Percentiles rank a stretch among this genome's conserved stretches.
These are phyloP conservation scores for Carex littledalei DNA, from an alignment of 176 grass and related monocot genomes.

Conservation along the genomic window DNA sequence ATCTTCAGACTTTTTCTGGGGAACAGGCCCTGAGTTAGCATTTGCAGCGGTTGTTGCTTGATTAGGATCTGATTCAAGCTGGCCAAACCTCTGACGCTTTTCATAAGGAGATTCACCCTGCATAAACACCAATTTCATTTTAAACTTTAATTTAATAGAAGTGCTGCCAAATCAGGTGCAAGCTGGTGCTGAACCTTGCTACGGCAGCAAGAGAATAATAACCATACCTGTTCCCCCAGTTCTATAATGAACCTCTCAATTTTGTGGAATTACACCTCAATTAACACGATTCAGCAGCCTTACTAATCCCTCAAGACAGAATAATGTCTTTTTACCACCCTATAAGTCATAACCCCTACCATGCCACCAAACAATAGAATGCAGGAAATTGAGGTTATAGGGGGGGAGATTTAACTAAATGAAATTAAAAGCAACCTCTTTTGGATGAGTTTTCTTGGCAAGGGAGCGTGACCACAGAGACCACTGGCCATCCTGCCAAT, in stretches of 20 bases:
- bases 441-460: constrained; percentile 44
- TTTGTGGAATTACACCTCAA: not conserved
- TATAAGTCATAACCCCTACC: not conserved
- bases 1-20: constrained; percentile 37
- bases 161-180: not conserved
- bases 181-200: not conserved
- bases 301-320: not conserved
- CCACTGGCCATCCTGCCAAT: constrained; percentile 92
- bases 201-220: not conserved
- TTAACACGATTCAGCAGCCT: not conserved
- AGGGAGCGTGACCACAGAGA: constrained; percentile 41
- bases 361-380: not conserved
- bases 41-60: constrained; percentile 27
- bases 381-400: constrained; percentile 11
- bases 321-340: not conserved
- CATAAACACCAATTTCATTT: not conserved
- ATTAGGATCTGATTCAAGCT: constrained; percentile 22
- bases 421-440: constrained; percentile 55
- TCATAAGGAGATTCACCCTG: constrained; percentile 86
- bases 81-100: constrained; percentile 65
- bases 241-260: not conserved
- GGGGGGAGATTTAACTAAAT: not conserved
- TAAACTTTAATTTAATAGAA: constrained; percentile 10
- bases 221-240: not conserved
- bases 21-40: constrained; percentile 20